phyloP scores from a whole-genome alignment of 2,329 filamentous ascomycete genomes.

The Ophiobolus disseminans region DNA sequence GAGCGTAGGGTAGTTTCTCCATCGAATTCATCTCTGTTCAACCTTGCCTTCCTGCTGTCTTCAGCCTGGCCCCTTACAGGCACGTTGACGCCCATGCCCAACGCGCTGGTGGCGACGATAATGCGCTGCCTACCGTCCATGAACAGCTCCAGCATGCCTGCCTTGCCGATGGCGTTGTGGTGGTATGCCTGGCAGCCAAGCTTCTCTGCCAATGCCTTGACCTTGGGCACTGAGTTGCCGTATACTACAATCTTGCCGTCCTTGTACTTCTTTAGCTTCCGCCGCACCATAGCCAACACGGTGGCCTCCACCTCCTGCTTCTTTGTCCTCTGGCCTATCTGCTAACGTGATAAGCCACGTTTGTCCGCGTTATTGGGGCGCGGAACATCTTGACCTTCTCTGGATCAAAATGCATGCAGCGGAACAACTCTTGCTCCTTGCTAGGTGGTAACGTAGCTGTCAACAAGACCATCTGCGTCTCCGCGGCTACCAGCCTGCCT shows the following conservation, averaged over 20 bases:
- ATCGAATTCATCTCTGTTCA: too few species aligned
- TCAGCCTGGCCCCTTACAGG: too few species aligned
- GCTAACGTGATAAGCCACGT: conserved; percentile 7
- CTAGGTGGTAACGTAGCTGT: conserved; percentile 26
- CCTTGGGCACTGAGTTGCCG: too few species aligned
- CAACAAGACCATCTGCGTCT: conserved; percentile 31
- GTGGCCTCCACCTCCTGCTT: too few species aligned
- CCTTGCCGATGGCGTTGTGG: too few species aligned
- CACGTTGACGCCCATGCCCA: background rate
- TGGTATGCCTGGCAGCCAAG: too few species aligned
- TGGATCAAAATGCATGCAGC: conserved; percentile 12
- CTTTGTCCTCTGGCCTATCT: background rate
- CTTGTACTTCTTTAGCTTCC: too few species aligned
- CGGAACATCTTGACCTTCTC: conserved; percentile 18
- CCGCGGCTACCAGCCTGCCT: conserved; percentile 5
- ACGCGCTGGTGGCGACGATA: background rate
- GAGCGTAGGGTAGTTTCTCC: too few species aligned
- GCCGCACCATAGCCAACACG: too few species aligned
- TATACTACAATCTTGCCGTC: too few species aligned
- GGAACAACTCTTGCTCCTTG: conserved; percentile 19
- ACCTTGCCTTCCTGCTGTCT: too few species aligned
- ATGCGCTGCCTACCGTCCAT: background rate
- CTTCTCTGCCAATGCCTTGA: too few species aligned
- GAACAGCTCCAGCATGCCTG: background rate
- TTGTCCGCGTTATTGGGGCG: conserved; percentile 6